phyloP scores from a whole-genome alignment of 2,329 filamentous ascomycete species.

The Phialocephala sp. region DNA sequence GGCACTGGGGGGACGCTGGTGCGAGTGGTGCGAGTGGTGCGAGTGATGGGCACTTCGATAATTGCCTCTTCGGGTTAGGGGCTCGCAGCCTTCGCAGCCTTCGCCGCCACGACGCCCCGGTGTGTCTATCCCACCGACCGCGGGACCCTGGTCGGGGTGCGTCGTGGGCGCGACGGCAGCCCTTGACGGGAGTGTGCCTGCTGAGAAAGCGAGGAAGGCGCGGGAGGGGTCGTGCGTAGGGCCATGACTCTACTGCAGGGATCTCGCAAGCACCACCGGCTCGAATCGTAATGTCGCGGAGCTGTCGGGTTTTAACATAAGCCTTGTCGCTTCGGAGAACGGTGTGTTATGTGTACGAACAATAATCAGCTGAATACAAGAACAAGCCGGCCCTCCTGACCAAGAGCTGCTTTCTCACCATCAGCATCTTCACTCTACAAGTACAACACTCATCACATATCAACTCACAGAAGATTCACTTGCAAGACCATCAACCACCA shows the following conservation, averaged over 20 bases:
- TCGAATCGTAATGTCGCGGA: constrained; percentile 15
- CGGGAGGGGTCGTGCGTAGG: constrained; percentile 9
- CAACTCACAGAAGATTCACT: neutral
- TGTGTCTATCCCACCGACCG: neutral
- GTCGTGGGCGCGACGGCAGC: neutral
- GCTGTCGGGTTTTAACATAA: constrained; percentile 20
- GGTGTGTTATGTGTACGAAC: constrained; percentile 10
- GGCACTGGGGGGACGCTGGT: no score
- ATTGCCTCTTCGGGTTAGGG: constrained; percentile 1
- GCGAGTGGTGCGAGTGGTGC: no score
- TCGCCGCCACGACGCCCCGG: neutral
- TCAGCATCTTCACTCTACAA: constrained; percentile 17
- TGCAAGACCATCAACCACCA: constrained; percentile 16
- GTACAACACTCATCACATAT: constrained; percentile 8
- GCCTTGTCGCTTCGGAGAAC: constrained; percentile 16
- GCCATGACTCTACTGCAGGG: neutral
- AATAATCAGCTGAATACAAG: constrained; percentile 25
- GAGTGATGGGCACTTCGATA: neutral
- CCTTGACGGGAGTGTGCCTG: neutral
- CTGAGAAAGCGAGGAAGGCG: constrained; percentile 14
- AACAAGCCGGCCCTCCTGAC: constrained; percentile 13
- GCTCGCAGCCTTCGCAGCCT: neutral
- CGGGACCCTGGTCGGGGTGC: no score
- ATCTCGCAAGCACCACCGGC: neutral
- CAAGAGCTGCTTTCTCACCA: constrained; percentile 10